Base-by-base conservation (phyloP, 83 land plant species). In the Picea abies region DNA sequence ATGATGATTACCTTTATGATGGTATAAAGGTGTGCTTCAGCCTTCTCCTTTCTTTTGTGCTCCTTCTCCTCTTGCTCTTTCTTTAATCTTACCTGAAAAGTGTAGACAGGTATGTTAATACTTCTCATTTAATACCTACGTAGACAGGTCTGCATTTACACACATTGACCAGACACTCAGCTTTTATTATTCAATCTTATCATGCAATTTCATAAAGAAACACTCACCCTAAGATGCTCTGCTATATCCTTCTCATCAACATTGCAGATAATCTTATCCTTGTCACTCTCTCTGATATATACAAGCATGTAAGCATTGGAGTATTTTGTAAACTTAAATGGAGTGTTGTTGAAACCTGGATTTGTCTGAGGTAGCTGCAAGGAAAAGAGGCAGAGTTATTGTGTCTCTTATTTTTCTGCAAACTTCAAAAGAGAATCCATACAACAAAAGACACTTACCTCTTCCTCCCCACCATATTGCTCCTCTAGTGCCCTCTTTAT, bases 271-370 rank as follows among this genome's bases (percentile, higher is more conserved):
- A 97, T 92, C 79, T 95, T 95, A 64, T 97, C 99, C 85, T 94
- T 97, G 89, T 97, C 99, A 85, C 90, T 86, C 82, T 97, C 99
- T 82, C 99, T 93, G 80, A 97, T 91, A 81, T 97, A 97, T 16
- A 97, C 99, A 82, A 97, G 94, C 99, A 97, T 97, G 83, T 97
- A 97, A 25, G 99, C 99, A 88, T 96, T 97, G 61, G 99, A 97
- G 78, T 96, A 94, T 68, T 96, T 97, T 83, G 98, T 94, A 82
- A 96, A 97, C 82, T 97, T 97, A 80, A 92, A 97, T 2, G 98
- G 97, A 29, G 97, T 86, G 75, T 95, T 94, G 88, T 96, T 96
- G 84, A 92, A 92, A 26, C 95, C 98, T 76, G 99, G 98, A 86
- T 97, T 97, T 35, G 92, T 90, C 85, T 91, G 99, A 23, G 90